These are phyloP conservation scores for Aspergillus candidus DNA, from an alignment of 2,329 filamentous ascomycete genomes.

Conservation along the genomic window DNA sequence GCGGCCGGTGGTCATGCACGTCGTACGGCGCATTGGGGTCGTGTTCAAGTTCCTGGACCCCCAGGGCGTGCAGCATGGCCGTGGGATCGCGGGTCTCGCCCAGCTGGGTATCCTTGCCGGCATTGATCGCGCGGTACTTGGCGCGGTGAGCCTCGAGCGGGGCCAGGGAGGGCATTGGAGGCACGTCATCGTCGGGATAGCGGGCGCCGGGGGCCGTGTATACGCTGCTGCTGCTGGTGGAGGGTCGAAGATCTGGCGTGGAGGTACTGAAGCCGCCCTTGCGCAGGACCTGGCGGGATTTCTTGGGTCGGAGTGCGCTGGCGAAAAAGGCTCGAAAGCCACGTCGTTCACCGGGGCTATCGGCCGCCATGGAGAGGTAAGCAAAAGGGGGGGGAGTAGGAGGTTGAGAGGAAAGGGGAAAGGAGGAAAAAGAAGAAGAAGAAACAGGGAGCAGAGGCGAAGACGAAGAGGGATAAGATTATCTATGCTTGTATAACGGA, in stretches of 20 bases:
- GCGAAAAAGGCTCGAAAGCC: conserved; percentile 26
- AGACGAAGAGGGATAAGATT: background rate
- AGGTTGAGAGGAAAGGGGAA: background rate
- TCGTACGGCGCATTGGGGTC: conserved; percentile 8
- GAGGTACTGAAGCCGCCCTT: conserved; percentile 24
- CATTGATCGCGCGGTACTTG: conserved; percentile 26
- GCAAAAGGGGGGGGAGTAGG: background rate
- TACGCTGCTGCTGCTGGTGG: conserved; percentile 14
- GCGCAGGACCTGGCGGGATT: conserved; percentile 32
- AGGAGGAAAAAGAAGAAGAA: background rate
- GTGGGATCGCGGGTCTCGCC: conserved; percentile 34
- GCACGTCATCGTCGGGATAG: conserved; percentile 13
- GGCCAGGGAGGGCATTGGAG: conserved; percentile 26
- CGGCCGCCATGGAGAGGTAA: conserved; percentile 20
- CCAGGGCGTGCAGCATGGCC: conserved; percentile 30
- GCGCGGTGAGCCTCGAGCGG: conserved; percentile 30
- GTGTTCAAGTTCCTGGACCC: conserved; percentile 27
- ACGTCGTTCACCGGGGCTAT: conserved; percentile 26
- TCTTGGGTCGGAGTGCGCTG: conserved; percentile 29
- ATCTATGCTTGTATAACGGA: background rate
- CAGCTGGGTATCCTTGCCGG: conserved; percentile 29
- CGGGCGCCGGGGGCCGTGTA: too few relatives aligned
- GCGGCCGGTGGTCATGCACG: conserved; percentile 21
- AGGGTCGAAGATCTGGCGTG: conserved; percentile 22
- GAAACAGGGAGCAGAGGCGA: background rate